phyloP scores from a whole-genome alignment of 768 basidiomycete genomes.

The Leccinum disarticulatum region DNA sequence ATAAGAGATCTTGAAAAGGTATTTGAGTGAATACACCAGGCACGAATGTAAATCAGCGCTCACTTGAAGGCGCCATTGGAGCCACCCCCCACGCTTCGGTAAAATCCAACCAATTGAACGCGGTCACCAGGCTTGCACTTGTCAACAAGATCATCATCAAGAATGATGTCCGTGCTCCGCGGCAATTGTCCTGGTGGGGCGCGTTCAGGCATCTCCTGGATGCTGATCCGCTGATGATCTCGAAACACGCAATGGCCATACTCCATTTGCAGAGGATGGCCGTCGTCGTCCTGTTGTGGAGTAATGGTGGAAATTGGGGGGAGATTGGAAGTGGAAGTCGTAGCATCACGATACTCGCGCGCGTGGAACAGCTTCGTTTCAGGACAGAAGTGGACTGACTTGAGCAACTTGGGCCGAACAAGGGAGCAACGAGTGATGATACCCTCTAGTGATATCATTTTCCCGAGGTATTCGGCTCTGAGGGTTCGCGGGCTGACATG shows the following conservation, averaged over 20 bases:
- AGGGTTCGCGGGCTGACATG: constrained; percentile 95
- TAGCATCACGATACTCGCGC: constrained; percentile 91
- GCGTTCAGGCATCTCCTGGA: constrained; percentile 99
- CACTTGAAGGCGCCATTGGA: constrained; percentile 93
- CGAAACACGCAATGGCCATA: constrained; percentile 89
- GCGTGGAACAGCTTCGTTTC: constrained; percentile 80
- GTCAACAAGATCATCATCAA: constrained; percentile 97
- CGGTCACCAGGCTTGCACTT: constrained; percentile 97
- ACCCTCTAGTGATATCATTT: constrained; percentile 96
- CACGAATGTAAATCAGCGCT: constrained; percentile 23
- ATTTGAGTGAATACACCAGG: constrained; percentile 12
- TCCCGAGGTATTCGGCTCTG: constrained; percentile 83
- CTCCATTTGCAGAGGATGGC: constrained; percentile 83
- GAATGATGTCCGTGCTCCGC: constrained; percentile 90
- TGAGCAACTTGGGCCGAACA: constrained; percentile 97
- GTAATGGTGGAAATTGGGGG: constrained; percentile 85
- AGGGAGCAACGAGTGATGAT: constrained; percentile 98
- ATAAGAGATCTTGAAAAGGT: constrained; percentile 71
- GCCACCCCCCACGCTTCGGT: constrained; percentile 91
- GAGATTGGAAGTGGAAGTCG: constrained; percentile 79
- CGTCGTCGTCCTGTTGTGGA: constrained; percentile 91
- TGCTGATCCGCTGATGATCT: constrained; percentile 96
- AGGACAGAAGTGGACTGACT: constrained; percentile 95
- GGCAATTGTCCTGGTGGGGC: constrained; percentile 97
- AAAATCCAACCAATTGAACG: constrained; percentile 94